Conservation (phyloP, 139 green algal species). For the Edaphochlamys debaryana region DNA sequence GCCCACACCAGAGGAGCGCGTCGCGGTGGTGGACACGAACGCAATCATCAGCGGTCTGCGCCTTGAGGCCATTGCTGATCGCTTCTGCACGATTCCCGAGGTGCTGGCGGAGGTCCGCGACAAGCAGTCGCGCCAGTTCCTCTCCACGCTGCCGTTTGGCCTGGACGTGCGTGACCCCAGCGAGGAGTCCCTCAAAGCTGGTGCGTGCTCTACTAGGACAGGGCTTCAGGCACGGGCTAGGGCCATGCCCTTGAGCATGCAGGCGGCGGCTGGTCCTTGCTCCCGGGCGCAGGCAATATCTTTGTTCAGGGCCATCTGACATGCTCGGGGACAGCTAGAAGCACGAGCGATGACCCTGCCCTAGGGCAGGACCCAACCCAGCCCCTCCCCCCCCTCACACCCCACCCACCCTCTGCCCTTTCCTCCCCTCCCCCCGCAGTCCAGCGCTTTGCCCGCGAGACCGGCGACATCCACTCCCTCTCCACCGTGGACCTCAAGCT, state of each 20-base stretch:
- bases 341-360: too few relatives aligned
- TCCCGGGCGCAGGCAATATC: too few relatives aligned
- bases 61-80: conserved; percentile 66
- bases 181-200: conserved; percentile 79
- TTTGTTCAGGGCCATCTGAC: too few relatives aligned
- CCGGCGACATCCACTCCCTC: conserved; percentile 87
- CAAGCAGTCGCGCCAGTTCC: conserved; percentile 69
- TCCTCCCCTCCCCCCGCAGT: conserved; percentile 82
- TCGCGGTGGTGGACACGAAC: conserved; percentile 87
- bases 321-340: too few relatives aligned
- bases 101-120: conserved; percentile 86
- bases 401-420: too few relatives aligned
- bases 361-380: too few relatives aligned
- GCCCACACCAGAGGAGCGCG: background rate
- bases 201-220: conserved; percentile 51
- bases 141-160: conserved; percentile 70
- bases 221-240: too few relatives aligned
- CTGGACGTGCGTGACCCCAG: conserved; percentile 73
- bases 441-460: conserved; percentile 83
- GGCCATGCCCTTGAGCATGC: too few relatives aligned
- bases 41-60: conserved; percentile 83
- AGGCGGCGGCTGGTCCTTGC: too few relatives aligned
- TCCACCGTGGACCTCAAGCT: conserved; percentile 86
- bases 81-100: conserved; percentile 78
- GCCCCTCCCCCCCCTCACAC: too few relatives aligned